Percentiles rank a stretch among this genome's conserved stretches.
These are phyloP conservation scores for Hyaloraphidium curvatum DNA, from an alignment of 192 early-diverging fungal species.

Conservation along the genomic window DNA sequence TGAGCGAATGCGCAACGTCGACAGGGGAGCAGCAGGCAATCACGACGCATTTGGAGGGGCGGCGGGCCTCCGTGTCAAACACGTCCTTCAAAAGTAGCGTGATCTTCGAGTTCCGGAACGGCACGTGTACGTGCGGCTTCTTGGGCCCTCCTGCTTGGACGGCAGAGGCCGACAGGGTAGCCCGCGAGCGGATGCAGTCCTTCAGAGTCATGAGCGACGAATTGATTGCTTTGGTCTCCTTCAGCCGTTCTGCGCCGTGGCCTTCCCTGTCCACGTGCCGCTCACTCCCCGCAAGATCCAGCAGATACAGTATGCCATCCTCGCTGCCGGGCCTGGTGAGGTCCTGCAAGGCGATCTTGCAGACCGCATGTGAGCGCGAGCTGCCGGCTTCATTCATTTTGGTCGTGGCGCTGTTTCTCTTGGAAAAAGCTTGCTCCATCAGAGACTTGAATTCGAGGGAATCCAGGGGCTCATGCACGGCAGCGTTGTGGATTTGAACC, in stretches of 20 bases:
- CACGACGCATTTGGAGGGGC: slow-evolving; percentile 20
- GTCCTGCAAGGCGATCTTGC: slow-evolving; percentile 12
- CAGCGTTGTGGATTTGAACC: slow-evolving; percentile 10
- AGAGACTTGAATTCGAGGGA: slow-evolving; percentile 14
- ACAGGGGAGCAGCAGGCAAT: slow-evolving; percentile 18
- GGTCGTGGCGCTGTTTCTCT: slow-evolving; percentile 7
- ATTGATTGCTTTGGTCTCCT: slow-evolving; percentile 28
- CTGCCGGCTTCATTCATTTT: slow-evolving; percentile 13
- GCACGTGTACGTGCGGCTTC: slow-evolving; percentile 22
- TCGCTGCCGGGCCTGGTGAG: slow-evolving; percentile 12
- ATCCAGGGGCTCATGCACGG: slow-evolving; percentile 9
- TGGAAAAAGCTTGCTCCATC: slow-evolving; percentile 9
- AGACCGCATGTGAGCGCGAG: slow-evolving; percentile 11
- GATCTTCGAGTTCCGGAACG: slow-evolving; percentile 22
- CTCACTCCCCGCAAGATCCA: slow-evolving; percentile 34
- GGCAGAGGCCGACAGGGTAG: slow-evolving; percentile 7
- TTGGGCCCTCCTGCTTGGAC: neutral
- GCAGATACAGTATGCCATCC: slow-evolving; percentile 24
- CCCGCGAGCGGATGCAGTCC: slow-evolving; percentile 27
- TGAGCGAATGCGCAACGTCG: slow-evolving; percentile 18
- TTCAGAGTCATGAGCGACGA: slow-evolving; percentile 25
- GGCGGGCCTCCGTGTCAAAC: slow-evolving; percentile 19
- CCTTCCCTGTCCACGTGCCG: slow-evolving; percentile 12
- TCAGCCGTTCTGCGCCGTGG: slow-evolving; percentile 23
- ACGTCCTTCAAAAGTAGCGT: slow-evolving; percentile 27